A percentile compares a stretch with the other conserved stretches of the same genome.
These are phyloP conservation scores for Ophiostoma piceae DNA, from an alignment of 2,329 filamentous ascomycete species.

Conservation along the genomic window DNA sequence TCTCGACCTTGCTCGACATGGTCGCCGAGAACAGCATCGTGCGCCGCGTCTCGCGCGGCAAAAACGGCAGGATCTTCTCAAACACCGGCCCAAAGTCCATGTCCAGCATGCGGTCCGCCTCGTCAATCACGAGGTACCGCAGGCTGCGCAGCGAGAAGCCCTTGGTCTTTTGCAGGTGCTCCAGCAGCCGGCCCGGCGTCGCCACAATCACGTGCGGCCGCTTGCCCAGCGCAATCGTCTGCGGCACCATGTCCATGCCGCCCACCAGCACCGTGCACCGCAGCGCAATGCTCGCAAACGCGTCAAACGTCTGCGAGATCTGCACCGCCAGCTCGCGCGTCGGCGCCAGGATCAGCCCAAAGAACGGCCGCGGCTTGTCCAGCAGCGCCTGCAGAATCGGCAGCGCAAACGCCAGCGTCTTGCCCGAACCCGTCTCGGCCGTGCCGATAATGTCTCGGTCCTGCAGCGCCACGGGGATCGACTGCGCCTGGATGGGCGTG, in stretches of 20 bases:
- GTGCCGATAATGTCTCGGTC: constrained; percentile 86
- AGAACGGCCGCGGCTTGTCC: constrained; percentile 78
- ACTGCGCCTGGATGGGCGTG: constrained; percentile 81
- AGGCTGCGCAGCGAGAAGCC: constrained; percentile 76
- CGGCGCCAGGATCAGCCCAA: constrained; percentile 84
- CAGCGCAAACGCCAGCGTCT: constrained; percentile 90
- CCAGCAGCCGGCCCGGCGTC: constrained; percentile 80
- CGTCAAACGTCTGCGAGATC: constrained; percentile 82
- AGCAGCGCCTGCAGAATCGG: constrained; percentile 89
- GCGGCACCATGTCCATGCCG: constrained; percentile 91
- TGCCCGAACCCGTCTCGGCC: constrained; percentile 92
- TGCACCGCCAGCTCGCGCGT: constrained; percentile 91
- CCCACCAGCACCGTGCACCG: constrained; percentile 82
- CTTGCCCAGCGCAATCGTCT: constrained; percentile 87
- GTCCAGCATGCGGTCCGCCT: constrained; percentile 86
- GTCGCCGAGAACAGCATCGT: constrained; percentile 74
- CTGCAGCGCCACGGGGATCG: constrained; percentile 74
- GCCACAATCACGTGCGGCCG: constrained; percentile 92
- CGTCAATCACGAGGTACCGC: constrained; percentile 91
- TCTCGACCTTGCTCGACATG: constrained; percentile 90
- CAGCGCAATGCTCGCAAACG: constrained; percentile 83
- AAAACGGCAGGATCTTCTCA: constrained; percentile 80
- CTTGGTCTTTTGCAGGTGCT: constrained; percentile 95
- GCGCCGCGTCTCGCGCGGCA: constrained; percentile 67
- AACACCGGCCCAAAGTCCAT: constrained; percentile 30